A percentile compares a stretch with the other conserved stretches of the same genome.
phyloP scores from a whole-genome alignment of 2,329 filamentous ascomycete genomes.

The Exophiala calicioides region DNA sequence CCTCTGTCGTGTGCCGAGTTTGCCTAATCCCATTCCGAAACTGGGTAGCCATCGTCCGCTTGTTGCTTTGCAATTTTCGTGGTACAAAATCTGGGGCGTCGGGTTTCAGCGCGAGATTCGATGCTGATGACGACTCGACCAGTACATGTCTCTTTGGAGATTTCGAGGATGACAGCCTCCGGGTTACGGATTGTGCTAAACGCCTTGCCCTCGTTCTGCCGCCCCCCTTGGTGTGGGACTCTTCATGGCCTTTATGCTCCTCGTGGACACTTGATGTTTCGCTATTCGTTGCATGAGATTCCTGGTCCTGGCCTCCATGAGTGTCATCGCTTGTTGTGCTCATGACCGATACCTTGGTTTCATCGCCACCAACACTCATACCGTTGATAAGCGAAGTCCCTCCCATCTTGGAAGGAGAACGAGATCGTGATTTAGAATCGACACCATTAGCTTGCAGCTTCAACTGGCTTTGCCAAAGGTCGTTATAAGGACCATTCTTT shows the following conservation, averaged over 20 bases:
- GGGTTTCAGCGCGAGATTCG: conserved; percentile 5
- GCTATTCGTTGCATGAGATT: background rate
- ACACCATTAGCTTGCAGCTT: conserved; percentile 15
- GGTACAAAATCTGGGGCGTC: conserved; percentile 6
- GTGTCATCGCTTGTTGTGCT: conserved; percentile 3
- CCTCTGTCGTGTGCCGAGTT: too few species aligned
- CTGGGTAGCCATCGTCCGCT: too few species aligned
- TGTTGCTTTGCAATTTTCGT: conserved; percentile 9
- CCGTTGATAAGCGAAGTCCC: conserved; percentile 8
- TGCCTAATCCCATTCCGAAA: too few species aligned
- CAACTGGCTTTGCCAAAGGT: conserved; percentile 64
- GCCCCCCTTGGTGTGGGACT: conserved; percentile 4
- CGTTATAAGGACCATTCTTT: conserved; percentile 60
- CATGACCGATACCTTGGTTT: conserved; percentile 1
- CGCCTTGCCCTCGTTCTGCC: conserved; percentile 5
- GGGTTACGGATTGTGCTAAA: background rate
- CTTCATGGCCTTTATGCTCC: conserved; percentile 5
- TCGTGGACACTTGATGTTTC: conserved; percentile 1
- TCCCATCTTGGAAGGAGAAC: background rate
- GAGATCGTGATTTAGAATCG: conserved; percentile 1
- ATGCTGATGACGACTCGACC: background rate
- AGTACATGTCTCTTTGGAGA: background rate
- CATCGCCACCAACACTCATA: conserved; percentile 4
- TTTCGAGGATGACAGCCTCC: conserved; percentile 6
- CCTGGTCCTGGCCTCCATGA: background rate